phyloP scores from a whole-genome alignment of 441 rosid genomes.

The Hura crepitans region DNA sequence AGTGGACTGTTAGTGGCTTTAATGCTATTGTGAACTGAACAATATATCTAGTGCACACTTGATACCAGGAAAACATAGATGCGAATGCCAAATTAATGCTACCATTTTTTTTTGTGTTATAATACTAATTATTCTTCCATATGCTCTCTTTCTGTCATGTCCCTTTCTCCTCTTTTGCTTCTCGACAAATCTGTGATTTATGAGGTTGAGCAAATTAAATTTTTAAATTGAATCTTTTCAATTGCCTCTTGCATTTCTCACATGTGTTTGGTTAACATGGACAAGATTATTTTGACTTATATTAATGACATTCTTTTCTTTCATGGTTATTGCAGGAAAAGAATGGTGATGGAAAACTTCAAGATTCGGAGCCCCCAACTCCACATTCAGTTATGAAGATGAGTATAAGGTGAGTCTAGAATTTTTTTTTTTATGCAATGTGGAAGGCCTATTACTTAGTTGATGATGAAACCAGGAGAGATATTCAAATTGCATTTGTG shows the following conservation, averaged over 20 bases:
- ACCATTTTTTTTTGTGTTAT: neutral
- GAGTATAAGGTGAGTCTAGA: constrained; percentile 63
- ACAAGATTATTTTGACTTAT: constrained; percentile 8
- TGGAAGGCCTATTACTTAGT: neutral
- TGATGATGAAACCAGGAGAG: neutral
- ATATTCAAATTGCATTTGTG: neutral
- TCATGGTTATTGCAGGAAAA: constrained; percentile 58
- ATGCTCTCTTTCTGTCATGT: neutral
- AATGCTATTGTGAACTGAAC: neutral
- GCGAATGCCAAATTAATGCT: neutral
- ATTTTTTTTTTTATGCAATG: constrained; percentile 3
- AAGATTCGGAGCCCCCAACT: constrained; percentile 96
- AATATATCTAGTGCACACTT: neutral
- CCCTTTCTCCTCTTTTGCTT: no score
- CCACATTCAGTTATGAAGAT: constrained; percentile 83
- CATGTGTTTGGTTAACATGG: constrained; percentile 11
- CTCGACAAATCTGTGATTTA: no score
- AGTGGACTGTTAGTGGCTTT: neutral
- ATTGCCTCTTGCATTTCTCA: constrained; percentile 5
- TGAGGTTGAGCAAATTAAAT: constrained; percentile 1
- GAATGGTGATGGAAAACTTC: constrained; percentile 76
- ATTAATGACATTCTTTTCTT: constrained; percentile 13
- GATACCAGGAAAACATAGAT: neutral
- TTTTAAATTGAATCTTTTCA: neutral
- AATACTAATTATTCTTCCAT: neutral